These are phyloP conservation scores for Quercus alba DNA, from an alignment of 306 rosid genomes.

Conservation along the genomic window DNA sequence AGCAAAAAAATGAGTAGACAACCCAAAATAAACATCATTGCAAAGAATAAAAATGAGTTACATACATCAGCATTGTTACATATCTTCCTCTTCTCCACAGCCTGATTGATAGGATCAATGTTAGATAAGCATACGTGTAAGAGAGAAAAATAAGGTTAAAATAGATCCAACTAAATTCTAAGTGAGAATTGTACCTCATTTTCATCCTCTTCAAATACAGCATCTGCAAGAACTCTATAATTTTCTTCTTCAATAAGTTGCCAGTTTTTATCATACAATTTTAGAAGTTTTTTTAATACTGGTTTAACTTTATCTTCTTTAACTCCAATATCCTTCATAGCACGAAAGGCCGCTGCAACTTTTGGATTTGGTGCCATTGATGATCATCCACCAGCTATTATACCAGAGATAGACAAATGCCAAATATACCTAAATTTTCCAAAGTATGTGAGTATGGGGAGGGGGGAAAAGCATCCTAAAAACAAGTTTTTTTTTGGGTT, in stretches of 20 bases:
- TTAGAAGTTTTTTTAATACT: conserved; percentile 67
- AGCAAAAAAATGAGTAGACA: conserved; percentile 5
- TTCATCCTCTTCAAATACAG: conserved; percentile 81
- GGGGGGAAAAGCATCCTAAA: background rate
- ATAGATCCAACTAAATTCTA: conserved; percentile 2
- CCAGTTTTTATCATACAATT: conserved; percentile 79
- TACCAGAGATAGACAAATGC: conserved; percentile 17
- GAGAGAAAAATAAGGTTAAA: background rate
- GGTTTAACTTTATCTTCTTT: conserved; percentile 64
- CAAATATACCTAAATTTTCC: conserved; percentile 20
- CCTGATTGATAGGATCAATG: conserved; percentile 38
- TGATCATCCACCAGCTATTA: conserved; percentile 22
- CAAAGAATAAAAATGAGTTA: conserved; percentile 7
- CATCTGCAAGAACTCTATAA: conserved; percentile 82
- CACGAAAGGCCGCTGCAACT: conserved; percentile 54
- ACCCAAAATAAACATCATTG: background rate
- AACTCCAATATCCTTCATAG: conserved; percentile 75
- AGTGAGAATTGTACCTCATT: conserved; percentile 36
- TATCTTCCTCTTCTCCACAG: conserved; percentile 26
- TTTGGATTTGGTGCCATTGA: conserved; percentile 74
- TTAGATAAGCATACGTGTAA: conserved; percentile 10
- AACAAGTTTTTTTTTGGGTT: background rate
- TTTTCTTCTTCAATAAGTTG: conserved; percentile 88
- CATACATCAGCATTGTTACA: conserved; percentile 28
- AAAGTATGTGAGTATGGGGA: background rate